Evolutionary conservation across 2,329 filamentous ascomycete species (phyloP).

Genomic region (Ophiocordyceps unilateralis): DNA sequence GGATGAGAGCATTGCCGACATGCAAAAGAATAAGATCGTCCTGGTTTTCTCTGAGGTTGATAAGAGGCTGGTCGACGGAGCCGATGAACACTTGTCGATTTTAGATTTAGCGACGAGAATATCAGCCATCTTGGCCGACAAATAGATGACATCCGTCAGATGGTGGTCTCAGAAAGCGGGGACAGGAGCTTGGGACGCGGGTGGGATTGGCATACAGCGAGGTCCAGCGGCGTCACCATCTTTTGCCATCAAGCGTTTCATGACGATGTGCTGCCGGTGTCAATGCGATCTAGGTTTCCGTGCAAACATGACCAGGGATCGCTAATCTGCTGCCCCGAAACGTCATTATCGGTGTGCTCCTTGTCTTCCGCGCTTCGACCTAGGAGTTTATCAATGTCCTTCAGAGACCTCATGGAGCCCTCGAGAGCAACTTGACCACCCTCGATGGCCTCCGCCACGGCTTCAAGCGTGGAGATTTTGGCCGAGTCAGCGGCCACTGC

Average conservation of each 20-base stretch:
- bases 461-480: constrained; percentile 39
- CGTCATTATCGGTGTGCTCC: constrained; percentile 7
- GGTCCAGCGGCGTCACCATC: too few species aligned
- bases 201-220: too few species aligned
- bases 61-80: constrained; percentile 83
- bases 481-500: constrained; percentile 41
- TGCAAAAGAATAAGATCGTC: constrained; percentile 81
- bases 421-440: constrained; percentile 38
- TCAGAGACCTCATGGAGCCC: constrained; percentile 29
- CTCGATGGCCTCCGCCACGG: constrained; percentile 42
- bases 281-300: constrained; percentile 23
- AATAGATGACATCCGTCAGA: constrained; percentile 7
- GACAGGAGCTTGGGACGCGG: too few species aligned
- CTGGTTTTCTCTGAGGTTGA: constrained; percentile 85
- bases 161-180: not conserved
- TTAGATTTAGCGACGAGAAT: constrained; percentile 72
- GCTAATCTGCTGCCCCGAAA: constrained; percentile 1
- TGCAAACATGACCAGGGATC: constrained; percentile 35
- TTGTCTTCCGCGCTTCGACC: constrained; percentile 13
- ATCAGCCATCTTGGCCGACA: constrained; percentile 48
- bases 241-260: too few species aligned
- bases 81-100: constrained; percentile 86
- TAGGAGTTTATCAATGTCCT: constrained; percentile 31
- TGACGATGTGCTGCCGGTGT: not conserved
- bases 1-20: constrained; percentile 68